These are phyloP conservation scores for Cordyceps cicadae DNA, from an alignment of 2,329 filamentous ascomycete species.

Conservation along the genomic window DNA sequence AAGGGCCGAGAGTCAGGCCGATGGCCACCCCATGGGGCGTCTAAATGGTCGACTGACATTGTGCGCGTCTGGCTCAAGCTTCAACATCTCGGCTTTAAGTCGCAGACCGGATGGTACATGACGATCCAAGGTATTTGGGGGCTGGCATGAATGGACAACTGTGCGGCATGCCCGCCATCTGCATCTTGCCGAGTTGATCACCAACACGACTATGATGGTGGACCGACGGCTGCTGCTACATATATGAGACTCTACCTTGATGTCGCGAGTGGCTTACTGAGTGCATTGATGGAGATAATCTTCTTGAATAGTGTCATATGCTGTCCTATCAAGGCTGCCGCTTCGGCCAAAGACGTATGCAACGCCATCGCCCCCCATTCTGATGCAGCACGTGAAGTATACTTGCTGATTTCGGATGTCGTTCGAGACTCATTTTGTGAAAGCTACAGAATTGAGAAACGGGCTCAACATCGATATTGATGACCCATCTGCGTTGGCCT, in stretches of 20 bases:
- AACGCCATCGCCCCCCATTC: neutral
- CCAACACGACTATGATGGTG: slow-evolving; percentile 2
- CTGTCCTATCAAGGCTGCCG: neutral
- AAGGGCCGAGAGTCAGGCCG: neutral
- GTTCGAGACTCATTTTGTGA: neutral
- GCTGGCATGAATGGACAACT: neutral
- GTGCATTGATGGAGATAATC: neutral
- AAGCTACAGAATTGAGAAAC: neutral
- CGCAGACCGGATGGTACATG: neutral
- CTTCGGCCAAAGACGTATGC: neutral
- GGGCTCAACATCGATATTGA: neutral
- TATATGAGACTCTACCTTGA: neutral
- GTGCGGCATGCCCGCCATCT: slow-evolving; percentile 8
- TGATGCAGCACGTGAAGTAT: neutral
- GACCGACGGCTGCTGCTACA: neutral
- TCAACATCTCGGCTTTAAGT: neutral
- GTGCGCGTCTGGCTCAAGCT: neutral
- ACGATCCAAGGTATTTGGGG: neutral
- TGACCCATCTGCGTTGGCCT: neutral
- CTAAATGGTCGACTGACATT: neutral
- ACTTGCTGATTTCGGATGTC: neutral
- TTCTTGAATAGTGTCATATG: neutral
- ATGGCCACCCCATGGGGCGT: neutral
- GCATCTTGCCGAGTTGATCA: slow-evolving; percentile 2
- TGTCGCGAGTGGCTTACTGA: neutral